A percentile compares a stretch with the other conserved stretches of the same genome.
phyloP scores from a whole-genome alignment of 768 basidiomycete genomes.

The Solioccasus polychromus region DNA sequence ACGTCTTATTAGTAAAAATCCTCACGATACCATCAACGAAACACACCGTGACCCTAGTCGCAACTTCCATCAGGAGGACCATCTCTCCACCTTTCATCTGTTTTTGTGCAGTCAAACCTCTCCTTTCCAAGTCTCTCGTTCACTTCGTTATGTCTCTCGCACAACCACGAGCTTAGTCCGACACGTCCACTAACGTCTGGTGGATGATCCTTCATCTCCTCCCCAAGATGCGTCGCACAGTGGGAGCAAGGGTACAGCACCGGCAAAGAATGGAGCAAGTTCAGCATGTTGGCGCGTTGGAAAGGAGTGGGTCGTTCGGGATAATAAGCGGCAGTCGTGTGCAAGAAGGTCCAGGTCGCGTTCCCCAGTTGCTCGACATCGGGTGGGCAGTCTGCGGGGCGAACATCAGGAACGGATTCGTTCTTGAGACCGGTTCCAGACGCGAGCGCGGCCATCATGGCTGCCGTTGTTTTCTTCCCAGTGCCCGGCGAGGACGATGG shows the following conservation, averaged over 20 bases:
- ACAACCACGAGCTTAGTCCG: constrained; percentile 80
- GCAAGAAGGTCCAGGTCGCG: constrained; percentile 96
- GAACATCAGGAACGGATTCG: constrained; percentile 34
- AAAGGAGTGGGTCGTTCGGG: constrained; percentile 72
- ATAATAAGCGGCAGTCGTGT: constrained; percentile 94
- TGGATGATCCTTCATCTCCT: constrained; percentile 60
- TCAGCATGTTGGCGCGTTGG: constrained; percentile 83
- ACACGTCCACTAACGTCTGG: constrained; percentile 76
- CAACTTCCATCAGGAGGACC: constrained; percentile 87
- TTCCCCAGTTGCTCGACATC: constrained; percentile 88
- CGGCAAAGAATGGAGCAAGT: constrained; percentile 74
- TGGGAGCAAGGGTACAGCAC: constrained; percentile 83
- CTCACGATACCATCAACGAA: background rate
- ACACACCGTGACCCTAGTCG: constrained; percentile 48
- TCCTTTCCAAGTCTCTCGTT: constrained; percentile 84
- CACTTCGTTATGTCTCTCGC: constrained; percentile 90
- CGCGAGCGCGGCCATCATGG: constrained; percentile 34
- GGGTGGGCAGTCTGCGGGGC: constrained; percentile 75
- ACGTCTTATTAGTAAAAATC: background rate
- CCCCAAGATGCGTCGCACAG: constrained; percentile 82
- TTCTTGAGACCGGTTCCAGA: constrained; percentile 28
- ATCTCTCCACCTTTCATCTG: constrained; percentile 90
- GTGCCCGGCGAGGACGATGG: constrained; percentile 29
- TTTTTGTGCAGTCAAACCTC: constrained; percentile 75
- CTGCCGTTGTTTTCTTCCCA: constrained; percentile 31